A percentile compares a stretch with the other conserved stretches of the same genome.
Evolutionary conservation across 1,284 basidiomycete species (phyloP).

Genomic region (Melampsora abietis-canadensis): DNA sequence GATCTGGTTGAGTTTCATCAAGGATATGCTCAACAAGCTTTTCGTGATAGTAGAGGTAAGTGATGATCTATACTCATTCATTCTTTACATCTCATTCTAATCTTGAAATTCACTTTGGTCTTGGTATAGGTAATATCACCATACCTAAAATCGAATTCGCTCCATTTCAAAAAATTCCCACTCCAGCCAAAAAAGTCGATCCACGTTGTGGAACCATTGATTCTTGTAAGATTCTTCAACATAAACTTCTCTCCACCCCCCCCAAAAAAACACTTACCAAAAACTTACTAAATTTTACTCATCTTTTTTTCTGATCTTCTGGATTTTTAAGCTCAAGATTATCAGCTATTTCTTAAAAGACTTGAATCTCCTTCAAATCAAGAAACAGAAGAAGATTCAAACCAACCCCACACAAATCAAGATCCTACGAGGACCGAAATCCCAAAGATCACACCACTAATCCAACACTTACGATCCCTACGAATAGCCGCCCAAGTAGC

Average conservation of each 20-base stretch:
- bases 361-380: conserved; percentile 50
- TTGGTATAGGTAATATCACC: conserved; percentile 68
- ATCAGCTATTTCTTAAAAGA: conserved; percentile 71
- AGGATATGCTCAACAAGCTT: conserved; percentile 86
- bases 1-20: conserved; percentile 71
- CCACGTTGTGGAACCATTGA: conserved; percentile 70
- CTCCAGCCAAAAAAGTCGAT: conserved; percentile 70
- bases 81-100: background rate
- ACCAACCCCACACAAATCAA: conserved; percentile 58
- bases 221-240: conserved; percentile 65
- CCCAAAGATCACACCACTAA: conserved; percentile 77
- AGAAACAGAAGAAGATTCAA: background rate
- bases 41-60: conserved; percentile 70
- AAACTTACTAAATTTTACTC: background rate
- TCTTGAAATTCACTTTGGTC: background rate
- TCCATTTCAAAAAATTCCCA: conserved; percentile 79
- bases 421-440: conserved; percentile 61
- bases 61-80: background rate
- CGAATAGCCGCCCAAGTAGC: conserved; percentile 26
- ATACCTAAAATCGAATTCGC: conserved; percentile 89
- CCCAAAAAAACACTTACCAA: background rate
- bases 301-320: background rate
- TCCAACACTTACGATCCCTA: conserved; percentile 73
- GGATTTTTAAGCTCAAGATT: conserved; percentile 70
- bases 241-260: no score